Evolutionary conservation across 345 rosid genomes (phyloP), one percentile per base, ranked within the genome.

Genomic region (Litchi chinensis): DNA sequence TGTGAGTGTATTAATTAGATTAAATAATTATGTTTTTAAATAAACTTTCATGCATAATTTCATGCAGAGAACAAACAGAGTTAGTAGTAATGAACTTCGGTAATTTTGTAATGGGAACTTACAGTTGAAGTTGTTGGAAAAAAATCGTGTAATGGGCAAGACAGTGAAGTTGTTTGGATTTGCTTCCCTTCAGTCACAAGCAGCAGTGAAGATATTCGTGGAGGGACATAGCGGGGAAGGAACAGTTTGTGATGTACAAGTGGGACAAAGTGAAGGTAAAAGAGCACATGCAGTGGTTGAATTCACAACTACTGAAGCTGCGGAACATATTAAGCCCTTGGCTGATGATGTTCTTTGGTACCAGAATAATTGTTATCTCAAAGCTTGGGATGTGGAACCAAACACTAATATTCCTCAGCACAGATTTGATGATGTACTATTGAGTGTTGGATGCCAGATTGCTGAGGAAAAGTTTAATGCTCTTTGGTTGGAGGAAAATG

Each of bases 391-490:
- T 21, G 44, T 67, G 54, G 79, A 81, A 54, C 87, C 85, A 19
- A 83, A 59, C 64, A 86, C 82, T 8, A 63, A 79, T 54, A 70
- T 57, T 37, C 72, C 43, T 10, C 21, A 18, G 46, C 82, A 78
- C 21, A 26, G 48, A 40, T 73, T 85, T 65, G 81, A 85, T 12
- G 48, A 68, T 59, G n/a, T 64, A 32, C 73, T 46, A 16, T 52
- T 88, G 85, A 76, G 71, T 62, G 82, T 86, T 76, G 89, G 91
- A 15, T 86, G 87, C 74, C 88, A 86, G 67, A 64, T 79, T 12
- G 76, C 88, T 11, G 22, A 80, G 39, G 71, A 62, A 4, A 76
- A 69, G 78, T 80, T 86, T 77, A 79, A 70, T 40, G 79, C 76
- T 37, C 54, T 88, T 19, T 88, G 91, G 89, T 63, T 21, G n/a